A percentile compares a stretch with the other conserved stretches of the same genome.
These are phyloP conservation scores for Termitomyces sp. DNA, from an alignment of 768 basidiomycete genomes.

Conservation along the genomic window DNA sequence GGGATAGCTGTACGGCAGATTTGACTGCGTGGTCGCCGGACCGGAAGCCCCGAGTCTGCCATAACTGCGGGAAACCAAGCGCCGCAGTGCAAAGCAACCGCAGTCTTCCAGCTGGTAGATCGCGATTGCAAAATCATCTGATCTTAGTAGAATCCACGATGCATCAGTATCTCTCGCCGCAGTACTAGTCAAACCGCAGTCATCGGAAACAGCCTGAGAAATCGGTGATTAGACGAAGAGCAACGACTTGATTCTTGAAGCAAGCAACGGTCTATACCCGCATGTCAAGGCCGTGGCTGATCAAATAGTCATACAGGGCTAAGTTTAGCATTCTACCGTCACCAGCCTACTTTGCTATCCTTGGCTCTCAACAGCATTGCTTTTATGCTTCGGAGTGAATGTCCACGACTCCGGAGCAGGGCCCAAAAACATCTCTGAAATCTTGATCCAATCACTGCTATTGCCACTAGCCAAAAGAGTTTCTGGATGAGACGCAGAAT, in stretches of 20 bases:
- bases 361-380: constrained; percentile 72
- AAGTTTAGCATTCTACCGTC: background rate
- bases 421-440: constrained; percentile 95
- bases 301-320: background rate
- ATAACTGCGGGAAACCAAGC: background rate
- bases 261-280: too few species aligned
- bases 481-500: constrained; percentile 47
- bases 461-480: constrained; percentile 78
- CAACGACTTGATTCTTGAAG: background rate
- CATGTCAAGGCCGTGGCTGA: background rate
- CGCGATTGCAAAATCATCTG: background rate
- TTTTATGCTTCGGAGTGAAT: constrained; percentile 94
- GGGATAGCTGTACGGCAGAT: background rate
- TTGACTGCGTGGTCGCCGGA: background rate
- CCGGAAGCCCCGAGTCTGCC: background rate
- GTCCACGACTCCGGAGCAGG: constrained; percentile 79
- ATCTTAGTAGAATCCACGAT: background rate
- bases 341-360: constrained; percentile 26
- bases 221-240: background rate
- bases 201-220: background rate
- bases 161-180: background rate
- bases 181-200: background rate
- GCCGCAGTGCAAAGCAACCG: background rate
- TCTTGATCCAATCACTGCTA: constrained; percentile 86
- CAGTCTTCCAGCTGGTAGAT: background rate